Evolutionary conservation across 2,329 filamentous ascomycete species (phyloP).

Genomic region (Seiridium unicorne): DNA sequence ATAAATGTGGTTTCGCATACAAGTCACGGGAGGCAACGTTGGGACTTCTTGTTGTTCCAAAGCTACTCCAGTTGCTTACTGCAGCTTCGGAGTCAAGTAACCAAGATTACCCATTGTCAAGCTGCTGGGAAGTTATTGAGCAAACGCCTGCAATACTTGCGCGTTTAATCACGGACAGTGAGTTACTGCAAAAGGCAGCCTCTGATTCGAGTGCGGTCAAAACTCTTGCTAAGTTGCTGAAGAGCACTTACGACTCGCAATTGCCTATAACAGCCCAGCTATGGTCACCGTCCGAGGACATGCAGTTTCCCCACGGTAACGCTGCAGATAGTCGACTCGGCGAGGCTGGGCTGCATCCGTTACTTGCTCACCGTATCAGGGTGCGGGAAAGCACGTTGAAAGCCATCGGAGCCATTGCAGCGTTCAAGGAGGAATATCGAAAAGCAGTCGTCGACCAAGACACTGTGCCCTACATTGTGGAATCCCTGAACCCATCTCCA

Average conservation of each 20-base stretch:
- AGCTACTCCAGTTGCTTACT: constrained; percentile 66
- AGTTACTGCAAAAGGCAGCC: constrained; percentile 77
- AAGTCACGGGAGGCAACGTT: constrained; percentile 64
- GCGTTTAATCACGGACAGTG: constrained; percentile 74
- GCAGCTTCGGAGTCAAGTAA: constrained; percentile 39
- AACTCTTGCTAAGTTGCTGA: constrained; percentile 46
- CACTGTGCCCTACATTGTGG: constrained; percentile 77
- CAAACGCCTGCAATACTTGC: constrained; percentile 74
- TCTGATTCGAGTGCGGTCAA: constrained; percentile 60
- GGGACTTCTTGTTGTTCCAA: constrained; percentile 66
- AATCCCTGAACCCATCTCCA: constrained; percentile 67
- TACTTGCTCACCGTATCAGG: constrained; percentile 67
- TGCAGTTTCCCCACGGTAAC: constrained; percentile 29
- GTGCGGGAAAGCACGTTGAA: constrained; percentile 74
- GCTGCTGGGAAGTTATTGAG: constrained; percentile 53
- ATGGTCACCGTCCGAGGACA: constrained; percentile 33
- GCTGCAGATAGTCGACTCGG: constrained; percentile 52
- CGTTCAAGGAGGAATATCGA: constrained; percentile 79
- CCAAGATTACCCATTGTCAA: constrained; percentile 21
- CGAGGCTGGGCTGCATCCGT: constrained; percentile 56
- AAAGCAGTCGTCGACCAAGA: constrained; percentile 81
- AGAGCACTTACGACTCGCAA: constrained; percentile 48
- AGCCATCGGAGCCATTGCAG: constrained; percentile 77
- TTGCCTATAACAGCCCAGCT: constrained; percentile 27
- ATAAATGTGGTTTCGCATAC: constrained; percentile 64